Evolutionary conservation across 805 yeast species (phyloP).

Genomic region (Peterozyma toletana): DNA sequence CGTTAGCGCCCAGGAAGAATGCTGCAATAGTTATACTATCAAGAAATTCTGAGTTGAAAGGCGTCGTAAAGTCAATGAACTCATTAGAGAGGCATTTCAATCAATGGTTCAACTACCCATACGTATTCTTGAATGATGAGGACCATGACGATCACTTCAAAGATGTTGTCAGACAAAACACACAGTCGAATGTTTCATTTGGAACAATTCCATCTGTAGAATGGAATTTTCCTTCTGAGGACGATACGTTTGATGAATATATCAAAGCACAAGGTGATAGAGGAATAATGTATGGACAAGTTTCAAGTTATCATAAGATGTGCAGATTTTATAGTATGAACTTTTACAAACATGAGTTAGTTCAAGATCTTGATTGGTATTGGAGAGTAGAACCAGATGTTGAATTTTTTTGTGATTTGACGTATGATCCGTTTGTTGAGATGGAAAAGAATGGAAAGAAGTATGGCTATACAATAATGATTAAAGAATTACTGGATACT

Average conservation of each 20-base stretch:
- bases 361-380: slow-evolving; percentile 75
- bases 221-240: slow-evolving; percentile 65
- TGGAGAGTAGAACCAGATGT: slow-evolving; percentile 97
- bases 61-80: slow-evolving; percentile 65
- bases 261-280: slow-evolving; percentile 76
- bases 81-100: slow-evolving; percentile 85
- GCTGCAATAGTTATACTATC: slow-evolving; percentile 85
- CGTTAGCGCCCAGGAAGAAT: slow-evolving; percentile 42
- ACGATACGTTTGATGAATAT: slow-evolving; percentile 45
- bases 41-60: slow-evolving; percentile 70
- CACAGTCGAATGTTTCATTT: slow-evolving; percentile 61
- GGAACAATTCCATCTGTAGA: slow-evolving; percentile 50
- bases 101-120: slow-evolving; percentile 91
- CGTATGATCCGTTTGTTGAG: slow-evolving; percentile 84
- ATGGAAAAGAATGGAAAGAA: slow-evolving; percentile 65
- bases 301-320: slow-evolving; percentile 87
- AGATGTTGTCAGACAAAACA: slow-evolving; percentile 37
- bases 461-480: slow-evolving; percentile 80
- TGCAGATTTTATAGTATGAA: slow-evolving; percentile 86
- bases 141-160: slow-evolving; percentile 64
- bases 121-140: slow-evolving; percentile 82
- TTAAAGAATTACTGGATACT: slow-evolving; percentile 74
- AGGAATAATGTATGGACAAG: slow-evolving; percentile 74
- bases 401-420: slow-evolving; percentile 81
- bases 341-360: slow-evolving; percentile 74